Base-by-base conservation (phyloP, 176 grass and related monocot species). In the Juncus effusus region DNA sequence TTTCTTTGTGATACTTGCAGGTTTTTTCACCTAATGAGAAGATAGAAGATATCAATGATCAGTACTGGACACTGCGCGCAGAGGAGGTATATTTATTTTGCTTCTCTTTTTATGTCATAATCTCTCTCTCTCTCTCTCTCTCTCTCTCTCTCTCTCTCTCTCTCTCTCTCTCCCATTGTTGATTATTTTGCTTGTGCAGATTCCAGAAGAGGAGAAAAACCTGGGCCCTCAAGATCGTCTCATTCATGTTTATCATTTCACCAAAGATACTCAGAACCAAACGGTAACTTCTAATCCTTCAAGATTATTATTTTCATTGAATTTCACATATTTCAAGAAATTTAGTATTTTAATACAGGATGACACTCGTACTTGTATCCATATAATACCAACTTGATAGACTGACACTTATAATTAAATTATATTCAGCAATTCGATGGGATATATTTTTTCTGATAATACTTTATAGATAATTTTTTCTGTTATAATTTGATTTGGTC, bases 161-260 rank as follows among this genome's bases (percentile, higher is more conserved):
- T n/a, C n/a, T n/a, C n/a, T n/a, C n/a, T n/a, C n/a, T n/a, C n/a
- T n/a, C n/a, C n/a, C 13, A 61, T 59, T 9, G 11, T 69, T 58
- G 39, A 68, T 77, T 76, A 80, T 42, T 42, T 38, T 36, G 42
- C 67, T 13, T 63, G 42, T 70, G 7, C 85, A 99, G 95, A 82
- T 99, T 77, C 95, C 95, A 14, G 95, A 90, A 62, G 95, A 99
- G 63, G 95, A 99, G 69, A 99, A 94, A 72, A 93, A 87, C 53
- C 80, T 99, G 55, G 83, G 85, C 66, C 78, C 76, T 35, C 84
- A 93, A 76, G 95, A 99, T 62, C 88, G 95, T 52, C 74, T 99
- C 44, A 99, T 99, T 85, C 95, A 99, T 37, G 89, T 93, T 13
- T 94, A 93, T 55, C 95, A 99, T 81, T 99, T 99, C 65, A 91